Conservation (phyloP, 2,329 filamentous ascomycete species). For the Talaromyces sp. region DNA sequence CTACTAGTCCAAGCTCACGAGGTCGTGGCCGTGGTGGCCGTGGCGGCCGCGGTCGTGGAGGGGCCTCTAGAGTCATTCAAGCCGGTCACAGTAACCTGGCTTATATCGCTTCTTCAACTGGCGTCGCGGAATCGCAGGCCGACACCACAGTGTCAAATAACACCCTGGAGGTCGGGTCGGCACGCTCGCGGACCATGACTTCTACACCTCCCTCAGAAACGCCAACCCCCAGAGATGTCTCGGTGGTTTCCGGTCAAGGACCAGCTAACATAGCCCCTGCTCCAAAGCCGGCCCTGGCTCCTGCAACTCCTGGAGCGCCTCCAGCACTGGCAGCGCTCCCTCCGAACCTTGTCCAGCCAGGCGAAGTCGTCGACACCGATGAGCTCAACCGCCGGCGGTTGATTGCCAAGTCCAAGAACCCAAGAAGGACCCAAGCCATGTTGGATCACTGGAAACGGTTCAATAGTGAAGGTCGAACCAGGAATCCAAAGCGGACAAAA, state of each 20-base stretch:
- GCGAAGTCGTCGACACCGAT: constrained; percentile 21
- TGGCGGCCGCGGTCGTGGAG: constrained; percentile 6
- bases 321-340: constrained; percentile 15
- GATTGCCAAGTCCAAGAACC: constrained; percentile 41
- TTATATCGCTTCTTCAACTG: background rate
- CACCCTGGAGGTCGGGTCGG: background rate
- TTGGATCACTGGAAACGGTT: constrained; percentile 42
- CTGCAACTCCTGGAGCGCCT: constrained; percentile 9
- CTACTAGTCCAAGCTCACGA: constrained; percentile 13
- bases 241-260: background rate
- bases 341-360: constrained; percentile 8
- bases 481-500: constrained; percentile 42
- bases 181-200: constrained; percentile 5
- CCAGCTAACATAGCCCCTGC: constrained; percentile 7
- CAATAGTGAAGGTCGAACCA: constrained; percentile 38
- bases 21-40: constrained; percentile 6
- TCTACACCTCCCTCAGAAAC: constrained; percentile 4
- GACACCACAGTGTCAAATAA: background rate
- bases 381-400: constrained; percentile 34
- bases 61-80: background rate
- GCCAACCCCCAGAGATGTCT: background rate
- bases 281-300: constrained; percentile 7
- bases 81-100: constrained; percentile 1
- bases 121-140: background rate
- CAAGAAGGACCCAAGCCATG: constrained; percentile 42